These are phyloP conservation scores for Solanum rostratum DNA, from an alignment of 257 asterid species.

Conservation along the genomic window DNA sequence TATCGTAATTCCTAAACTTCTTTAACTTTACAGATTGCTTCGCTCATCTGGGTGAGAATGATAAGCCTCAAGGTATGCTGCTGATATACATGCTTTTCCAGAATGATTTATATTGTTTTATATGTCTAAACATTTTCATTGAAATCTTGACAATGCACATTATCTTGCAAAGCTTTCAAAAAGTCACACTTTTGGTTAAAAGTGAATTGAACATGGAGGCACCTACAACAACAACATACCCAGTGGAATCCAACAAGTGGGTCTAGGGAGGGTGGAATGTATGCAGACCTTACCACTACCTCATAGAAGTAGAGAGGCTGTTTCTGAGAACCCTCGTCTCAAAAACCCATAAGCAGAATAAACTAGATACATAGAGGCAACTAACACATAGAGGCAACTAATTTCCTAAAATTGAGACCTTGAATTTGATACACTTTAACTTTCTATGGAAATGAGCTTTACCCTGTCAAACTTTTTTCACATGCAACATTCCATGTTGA, in stretches of 20 bases:
- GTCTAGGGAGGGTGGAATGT: too few species aligned
- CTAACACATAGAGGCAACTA: too few species aligned
- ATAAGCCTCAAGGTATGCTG: slow-evolving; percentile 29
- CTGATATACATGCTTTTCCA: slow-evolving; percentile 2
- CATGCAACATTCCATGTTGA: not conserved
- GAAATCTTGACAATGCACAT: not conserved
- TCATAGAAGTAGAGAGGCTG: too few species aligned
- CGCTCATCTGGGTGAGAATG: slow-evolving; percentile 50
- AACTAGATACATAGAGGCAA: too few species aligned
- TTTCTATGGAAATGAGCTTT: not conserved
- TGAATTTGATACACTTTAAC: not conserved
- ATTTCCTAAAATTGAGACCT: not conserved
- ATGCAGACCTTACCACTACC: too few species aligned
- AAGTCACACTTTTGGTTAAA: not conserved
- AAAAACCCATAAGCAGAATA: too few species aligned
- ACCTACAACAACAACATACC: too few species aligned
- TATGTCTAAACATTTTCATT: not conserved
- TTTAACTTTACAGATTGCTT: slow-evolving; percentile 54
- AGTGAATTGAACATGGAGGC: not conserved
- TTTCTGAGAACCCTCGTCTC: too few species aligned
- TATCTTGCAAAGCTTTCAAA: not conserved
- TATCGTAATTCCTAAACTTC: slow-evolving; percentile 1
- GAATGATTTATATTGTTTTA: not conserved
- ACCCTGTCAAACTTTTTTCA: not conserved
- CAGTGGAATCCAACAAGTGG: too few species aligned